Percentiles rank a stretch among this genome's conserved stretches.
Evolutionary conservation across 1,284 basidiomycete genomes (phyloP).

Genomic region (Ceratobasidium sp.): DNA sequence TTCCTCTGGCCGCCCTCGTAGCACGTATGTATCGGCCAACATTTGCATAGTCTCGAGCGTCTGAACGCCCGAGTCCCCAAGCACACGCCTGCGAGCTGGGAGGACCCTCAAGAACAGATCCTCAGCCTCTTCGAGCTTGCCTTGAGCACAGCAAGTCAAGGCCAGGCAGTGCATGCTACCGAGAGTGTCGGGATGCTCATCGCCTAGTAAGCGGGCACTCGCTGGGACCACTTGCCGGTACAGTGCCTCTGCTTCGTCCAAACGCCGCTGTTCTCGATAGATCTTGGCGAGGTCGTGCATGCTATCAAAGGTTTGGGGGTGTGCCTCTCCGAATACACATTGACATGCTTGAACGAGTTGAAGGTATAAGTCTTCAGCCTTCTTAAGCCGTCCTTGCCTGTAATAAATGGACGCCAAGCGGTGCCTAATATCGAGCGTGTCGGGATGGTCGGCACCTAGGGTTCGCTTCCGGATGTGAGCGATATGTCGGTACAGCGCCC

Average conservation of each 20-base stretch:
- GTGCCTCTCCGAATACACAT: background rate
- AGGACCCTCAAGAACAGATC: background rate
- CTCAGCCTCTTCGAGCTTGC: background rate
- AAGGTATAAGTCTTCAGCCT: background rate
- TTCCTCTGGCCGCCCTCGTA: background rate
- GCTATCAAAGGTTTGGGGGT: background rate
- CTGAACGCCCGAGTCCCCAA: background rate
- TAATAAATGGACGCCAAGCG: background rate
- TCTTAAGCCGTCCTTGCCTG: background rate
- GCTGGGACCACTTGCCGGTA: background rate
- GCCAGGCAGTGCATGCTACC: background rate
- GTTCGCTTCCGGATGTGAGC: background rate
- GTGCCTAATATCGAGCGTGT: slow-evolving; percentile 1
- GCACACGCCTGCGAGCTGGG: background rate
- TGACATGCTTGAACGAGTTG: background rate
- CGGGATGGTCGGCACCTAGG: background rate
- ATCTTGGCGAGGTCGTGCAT: background rate
- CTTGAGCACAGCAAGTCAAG: background rate
- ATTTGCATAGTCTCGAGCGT: background rate
- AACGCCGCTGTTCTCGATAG: background rate
- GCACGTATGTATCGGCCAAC: background rate
- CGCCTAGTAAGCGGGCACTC: background rate
- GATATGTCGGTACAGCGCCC: background rate
- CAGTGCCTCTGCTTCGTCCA: background rate
- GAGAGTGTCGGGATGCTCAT: background rate